Evolutionary conservation across 768 basidiomycete genomes (phyloP).

Genomic region (Trametes sanguinea): DNA sequence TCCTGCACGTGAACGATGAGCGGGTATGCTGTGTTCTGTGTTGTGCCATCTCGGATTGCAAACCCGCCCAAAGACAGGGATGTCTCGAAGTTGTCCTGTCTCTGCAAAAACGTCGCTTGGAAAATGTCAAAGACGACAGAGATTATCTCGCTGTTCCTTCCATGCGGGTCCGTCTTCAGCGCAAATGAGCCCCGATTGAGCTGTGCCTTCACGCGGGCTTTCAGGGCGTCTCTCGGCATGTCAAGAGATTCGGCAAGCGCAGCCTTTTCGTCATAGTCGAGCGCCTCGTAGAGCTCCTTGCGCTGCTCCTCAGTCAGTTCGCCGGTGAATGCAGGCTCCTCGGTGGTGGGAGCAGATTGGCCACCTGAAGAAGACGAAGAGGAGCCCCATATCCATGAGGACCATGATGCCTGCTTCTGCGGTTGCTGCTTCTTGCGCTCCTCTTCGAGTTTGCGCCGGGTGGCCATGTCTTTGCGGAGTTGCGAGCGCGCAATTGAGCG

Average conservation of each 20-base stretch:
- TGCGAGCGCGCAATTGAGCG: conserved; percentile 90
- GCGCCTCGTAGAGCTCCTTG: conserved; percentile 83
- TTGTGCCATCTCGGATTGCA: conserved; percentile 91
- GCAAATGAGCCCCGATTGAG: conserved; percentile 89
- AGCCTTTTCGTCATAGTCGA: conserved; percentile 90
- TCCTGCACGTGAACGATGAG: conserved; percentile 89
- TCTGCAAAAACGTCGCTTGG: conserved; percentile 78
- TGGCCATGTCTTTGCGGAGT: conserved; percentile 80
- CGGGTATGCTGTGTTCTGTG: conserved; percentile 72
- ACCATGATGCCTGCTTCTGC: conserved; percentile 55
- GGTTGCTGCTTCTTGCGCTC: conserved; percentile 60
- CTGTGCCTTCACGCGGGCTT: conserved; percentile 70
- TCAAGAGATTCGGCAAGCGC: conserved; percentile 71
- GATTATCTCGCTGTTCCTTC: conserved; percentile 65
- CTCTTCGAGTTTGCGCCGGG: conserved; percentile 65
- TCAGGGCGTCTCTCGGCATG: conserved; percentile 76
- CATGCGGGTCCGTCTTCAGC: conserved; percentile 74
- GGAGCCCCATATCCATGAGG: conserved; percentile 86
- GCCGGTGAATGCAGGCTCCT: conserved; percentile 61
- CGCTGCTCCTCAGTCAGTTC: conserved; percentile 89
- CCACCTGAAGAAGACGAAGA: conserved; percentile 41
- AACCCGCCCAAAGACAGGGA: conserved; percentile 84
- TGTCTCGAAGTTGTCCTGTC: conserved; percentile 85
- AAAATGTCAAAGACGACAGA: conserved; percentile 88
- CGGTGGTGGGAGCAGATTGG: conserved; percentile 36